Base-by-base conservation (phyloP, 139 green algal genomes). In the Eudorina sp. region DNA sequence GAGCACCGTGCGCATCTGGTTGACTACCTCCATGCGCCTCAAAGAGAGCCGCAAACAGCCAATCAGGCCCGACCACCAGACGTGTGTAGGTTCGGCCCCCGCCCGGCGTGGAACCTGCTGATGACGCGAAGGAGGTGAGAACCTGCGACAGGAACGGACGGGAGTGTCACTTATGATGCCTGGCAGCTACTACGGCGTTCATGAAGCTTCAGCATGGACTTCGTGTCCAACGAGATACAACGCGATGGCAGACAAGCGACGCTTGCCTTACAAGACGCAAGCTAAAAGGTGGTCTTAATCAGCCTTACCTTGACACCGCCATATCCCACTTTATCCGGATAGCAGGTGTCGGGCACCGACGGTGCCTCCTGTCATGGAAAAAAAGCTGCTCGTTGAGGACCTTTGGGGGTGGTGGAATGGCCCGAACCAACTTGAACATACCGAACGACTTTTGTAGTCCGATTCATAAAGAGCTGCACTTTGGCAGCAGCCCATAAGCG, bases 401-500 rank as follows among this genome's bases (percentile, higher is more conserved):
- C 34, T 29, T 48, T 27, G 55, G 68, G 36, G 7, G 68, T 21
- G 68, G 18, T 46, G 46, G 70, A 41, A 34, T 23, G 62, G 3
- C 18, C 23, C 41, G 13, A 38, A 55, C 3, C 16, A 5, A 41
- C 23, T 58, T 29, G 18, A 40, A 48, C 41, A 21, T 41, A 55
- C 70, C 70, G 40, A 55, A 79, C 70, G 41, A 53, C 43, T 79
- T 46, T 16, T 14, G 25, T 19, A 19, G 46, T 21, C 4, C 1
- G 55, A 23, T n/a, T 81, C n/a, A 14, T 81, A 45, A 81, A 45
- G 4, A 62, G 43, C 14, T 4, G 7, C 29, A 53, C 73, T 81
- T 43, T 81, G 45, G 45, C 73, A 81, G 73, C 73, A 81, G 4
- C 73, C 73, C 73, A 81, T 81, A 8, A 18, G 21, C 18, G 70